A percentile compares a stretch with the other conserved stretches of the same genome.
phyloP scores from a whole-genome alignment of 2,329 filamentous ascomycete genomes.

The Seiridium unicorne region DNA sequence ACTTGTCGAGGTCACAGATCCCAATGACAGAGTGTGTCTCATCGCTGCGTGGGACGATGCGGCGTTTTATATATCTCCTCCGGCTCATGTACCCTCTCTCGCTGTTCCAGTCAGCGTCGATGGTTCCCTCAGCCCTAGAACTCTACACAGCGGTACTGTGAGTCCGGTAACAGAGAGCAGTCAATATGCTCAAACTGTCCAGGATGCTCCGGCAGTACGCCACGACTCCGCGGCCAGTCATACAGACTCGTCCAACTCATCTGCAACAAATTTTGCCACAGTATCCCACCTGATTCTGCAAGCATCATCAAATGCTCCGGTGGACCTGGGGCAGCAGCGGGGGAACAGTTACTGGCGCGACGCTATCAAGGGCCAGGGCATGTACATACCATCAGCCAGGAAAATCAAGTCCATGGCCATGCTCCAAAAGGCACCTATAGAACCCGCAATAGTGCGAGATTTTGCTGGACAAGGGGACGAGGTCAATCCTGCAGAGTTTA shows the following conservation, averaged over 20 bases:
- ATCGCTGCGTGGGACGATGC: conserved; percentile 6
- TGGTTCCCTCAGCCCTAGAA: not conserved
- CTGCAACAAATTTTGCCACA: not conserved
- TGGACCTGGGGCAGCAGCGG: not conserved
- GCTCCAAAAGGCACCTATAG: conserved; percentile 5
- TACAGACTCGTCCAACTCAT: not conserved
- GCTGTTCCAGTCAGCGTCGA: not conserved
- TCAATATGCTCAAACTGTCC: not conserved
- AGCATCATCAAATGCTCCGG: not conserved
- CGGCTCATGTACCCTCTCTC: not conserved
- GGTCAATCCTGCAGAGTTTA: conserved; percentile 10
- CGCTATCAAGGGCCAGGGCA: not conserved
- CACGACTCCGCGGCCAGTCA: not conserved
- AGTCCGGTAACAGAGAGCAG: not conserved
- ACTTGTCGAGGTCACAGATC: not conserved
- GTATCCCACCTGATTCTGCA: not conserved
- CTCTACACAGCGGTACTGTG: not conserved
- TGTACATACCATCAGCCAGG: not conserved
- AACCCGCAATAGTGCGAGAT: not conserved
- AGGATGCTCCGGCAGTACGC: not conserved
- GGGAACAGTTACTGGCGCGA: not conserved
- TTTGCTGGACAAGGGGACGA: conserved; percentile 5
- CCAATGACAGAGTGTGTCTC: not conserved
- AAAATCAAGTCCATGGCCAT: conserved; percentile 11
- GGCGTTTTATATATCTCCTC: not conserved